phyloP scores from a whole-genome alignment of 2,329 filamentous ascomycete species.

The Hypoxylon sp. region DNA sequence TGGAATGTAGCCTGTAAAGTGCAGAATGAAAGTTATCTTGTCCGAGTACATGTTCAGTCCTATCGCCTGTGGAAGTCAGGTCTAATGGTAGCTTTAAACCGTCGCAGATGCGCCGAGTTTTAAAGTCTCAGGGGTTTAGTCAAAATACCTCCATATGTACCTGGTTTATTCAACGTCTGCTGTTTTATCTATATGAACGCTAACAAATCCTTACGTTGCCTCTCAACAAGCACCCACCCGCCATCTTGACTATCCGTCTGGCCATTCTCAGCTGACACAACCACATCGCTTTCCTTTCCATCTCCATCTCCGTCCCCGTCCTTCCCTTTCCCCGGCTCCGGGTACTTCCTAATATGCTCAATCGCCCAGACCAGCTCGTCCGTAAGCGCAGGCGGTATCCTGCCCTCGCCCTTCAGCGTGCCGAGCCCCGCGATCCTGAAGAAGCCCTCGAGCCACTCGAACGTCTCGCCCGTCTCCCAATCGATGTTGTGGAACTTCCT shows the following conservation, averaged over 20 bases:
- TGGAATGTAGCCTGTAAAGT: constrained; percentile 7
- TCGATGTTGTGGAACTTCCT: constrained; percentile 67
- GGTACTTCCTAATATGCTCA: constrained; percentile 65
- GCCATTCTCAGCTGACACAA: background rate
- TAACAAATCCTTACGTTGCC: constrained; percentile 37
- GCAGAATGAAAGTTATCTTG: constrained; percentile 14
- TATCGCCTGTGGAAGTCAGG: background rate
- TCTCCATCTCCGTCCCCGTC: constrained; percentile 8
- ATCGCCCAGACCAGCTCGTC: constrained; percentile 64
- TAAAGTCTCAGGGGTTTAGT: constrained; percentile 1
- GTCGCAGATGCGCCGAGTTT: background rate
- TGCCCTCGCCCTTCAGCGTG: constrained; percentile 62
- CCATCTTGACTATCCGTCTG: background rate
- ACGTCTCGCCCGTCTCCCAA: constrained; percentile 67
- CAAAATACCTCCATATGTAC: background rate
- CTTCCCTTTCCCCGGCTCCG: constrained; percentile 49
- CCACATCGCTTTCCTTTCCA: constrained; percentile 1
- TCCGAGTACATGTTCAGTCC: background rate
- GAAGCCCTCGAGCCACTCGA: constrained; percentile 62
- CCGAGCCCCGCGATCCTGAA: constrained; percentile 66
- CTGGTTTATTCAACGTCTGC: background rate
- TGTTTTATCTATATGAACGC: constrained; percentile 35
- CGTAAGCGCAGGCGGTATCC: constrained; percentile 62
- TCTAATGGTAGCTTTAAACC: background rate
- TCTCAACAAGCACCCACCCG: constrained; percentile 41